Evolutionary conservation across 108 stramenopile species (phyloP).

Genomic region (Cyclotella baltica): DNA sequence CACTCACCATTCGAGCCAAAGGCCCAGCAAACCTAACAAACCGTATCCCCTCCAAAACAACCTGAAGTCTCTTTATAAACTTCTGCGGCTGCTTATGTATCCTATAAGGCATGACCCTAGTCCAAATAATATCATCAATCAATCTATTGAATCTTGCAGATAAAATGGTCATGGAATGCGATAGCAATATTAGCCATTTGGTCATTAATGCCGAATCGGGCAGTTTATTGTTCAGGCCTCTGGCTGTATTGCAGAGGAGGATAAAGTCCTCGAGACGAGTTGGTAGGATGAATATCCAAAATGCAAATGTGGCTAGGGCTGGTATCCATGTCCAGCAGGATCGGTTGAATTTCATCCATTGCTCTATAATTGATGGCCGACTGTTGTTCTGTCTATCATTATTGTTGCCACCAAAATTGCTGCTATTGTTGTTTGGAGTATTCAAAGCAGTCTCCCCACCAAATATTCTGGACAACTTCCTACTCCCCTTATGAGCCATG

Average conservation of each 20-base stretch:
- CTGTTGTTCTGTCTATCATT: constrained; percentile 11
- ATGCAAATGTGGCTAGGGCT: constrained; percentile 47
- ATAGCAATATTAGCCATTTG: constrained; percentile 48
- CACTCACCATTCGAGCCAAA: constrained; percentile 51
- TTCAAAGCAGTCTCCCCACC: constrained; percentile 12
- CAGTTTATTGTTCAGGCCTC: too few species aligned
- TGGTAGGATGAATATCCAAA: constrained; percentile 63
- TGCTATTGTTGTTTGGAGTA: too few species aligned
- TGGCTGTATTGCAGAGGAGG: constrained; percentile 20
- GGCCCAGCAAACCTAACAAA: constrained; percentile 68
- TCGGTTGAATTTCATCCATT: constrained; percentile 36
- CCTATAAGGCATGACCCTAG: constrained; percentile 55
- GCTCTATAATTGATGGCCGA: constrained; percentile 19
- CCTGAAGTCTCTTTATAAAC: constrained; percentile 53
- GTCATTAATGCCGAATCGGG: constrained; percentile 60
- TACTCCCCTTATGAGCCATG: constrained; percentile 42
- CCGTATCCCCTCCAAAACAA: constrained; percentile 55
- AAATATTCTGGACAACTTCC: constrained; percentile 37
- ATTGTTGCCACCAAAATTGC: constrained; percentile 16
- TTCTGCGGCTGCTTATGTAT: constrained; percentile 52
- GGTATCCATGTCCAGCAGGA: constrained; percentile 60
- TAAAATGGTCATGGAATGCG: constrained; percentile 21
- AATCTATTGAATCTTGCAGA: constrained; percentile 24
- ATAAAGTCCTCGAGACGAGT: constrained; percentile 39
- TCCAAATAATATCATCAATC: constrained; percentile 51